Evolutionary conservation across 1,284 basidiomycete species (phyloP).

Genomic region (Ganoderma leucocontextum): DNA sequence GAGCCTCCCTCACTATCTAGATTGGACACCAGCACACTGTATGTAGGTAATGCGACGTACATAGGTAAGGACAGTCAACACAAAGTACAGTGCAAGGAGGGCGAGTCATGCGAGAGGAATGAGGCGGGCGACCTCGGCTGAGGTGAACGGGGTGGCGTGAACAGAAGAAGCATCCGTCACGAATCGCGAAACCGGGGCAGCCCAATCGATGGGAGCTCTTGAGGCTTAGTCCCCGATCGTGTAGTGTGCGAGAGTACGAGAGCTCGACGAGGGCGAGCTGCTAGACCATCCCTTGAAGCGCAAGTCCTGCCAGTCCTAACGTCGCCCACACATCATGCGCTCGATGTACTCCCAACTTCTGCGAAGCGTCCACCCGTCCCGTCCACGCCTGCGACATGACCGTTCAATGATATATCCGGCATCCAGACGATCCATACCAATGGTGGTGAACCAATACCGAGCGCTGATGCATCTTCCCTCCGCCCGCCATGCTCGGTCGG

Average conservation of each 20-base stretch:
- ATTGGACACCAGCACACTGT: no score
- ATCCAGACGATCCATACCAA: conserved; percentile 43
- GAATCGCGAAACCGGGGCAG: conserved; percentile 40
- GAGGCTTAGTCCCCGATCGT: conserved; percentile 23
- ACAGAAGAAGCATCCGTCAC: conserved; percentile 77
- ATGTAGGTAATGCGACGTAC: no score
- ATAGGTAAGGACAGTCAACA: conserved; percentile 32
- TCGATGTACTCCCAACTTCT: conserved; percentile 28
- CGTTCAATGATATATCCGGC: conserved; percentile 41
- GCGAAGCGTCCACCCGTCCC: no score
- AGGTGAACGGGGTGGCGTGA: conserved; percentile 49
- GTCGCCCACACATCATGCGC: conserved; percentile 32
- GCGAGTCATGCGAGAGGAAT: conserved; percentile 35
- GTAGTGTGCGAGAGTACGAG: conserved; percentile 22
- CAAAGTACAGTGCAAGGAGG: conserved; percentile 43
- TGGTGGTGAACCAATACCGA: conserved; percentile 55
- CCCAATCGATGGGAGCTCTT: conserved; percentile 24
- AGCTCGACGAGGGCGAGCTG: conserved; percentile 28
- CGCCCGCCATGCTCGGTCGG: conserved; percentile 67
- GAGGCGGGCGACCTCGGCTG: conserved; percentile 35
- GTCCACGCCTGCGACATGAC: conserved; percentile 33
- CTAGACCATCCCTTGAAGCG: conserved; percentile 15
- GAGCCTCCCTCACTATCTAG: no score
- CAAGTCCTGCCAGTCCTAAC: conserved; percentile 12
- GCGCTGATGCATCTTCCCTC: conserved; percentile 61